Evolutionary conservation across 768 basidiomycete genomes (phyloP).

Genomic region (Porphyrellus cyaneotinctus): DNA sequence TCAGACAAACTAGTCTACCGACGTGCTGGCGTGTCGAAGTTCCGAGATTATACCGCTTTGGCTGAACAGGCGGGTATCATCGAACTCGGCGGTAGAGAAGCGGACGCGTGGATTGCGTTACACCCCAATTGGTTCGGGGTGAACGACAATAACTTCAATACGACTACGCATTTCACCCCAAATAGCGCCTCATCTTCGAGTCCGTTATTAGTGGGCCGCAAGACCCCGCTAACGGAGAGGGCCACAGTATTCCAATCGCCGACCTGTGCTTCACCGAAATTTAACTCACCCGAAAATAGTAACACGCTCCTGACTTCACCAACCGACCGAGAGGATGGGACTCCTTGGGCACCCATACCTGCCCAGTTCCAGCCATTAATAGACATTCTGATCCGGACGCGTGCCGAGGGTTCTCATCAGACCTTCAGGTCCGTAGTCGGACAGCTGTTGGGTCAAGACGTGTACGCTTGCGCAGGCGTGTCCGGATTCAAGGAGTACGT

Average conservation of each 20-base stretch:
- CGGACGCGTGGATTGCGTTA: slow-evolving; percentile 26
- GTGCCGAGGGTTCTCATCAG: slow-evolving; percentile 29
- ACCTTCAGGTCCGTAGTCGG: slow-evolving; percentile 39
- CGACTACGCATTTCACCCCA: not conserved
- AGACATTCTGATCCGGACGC: slow-evolving; percentile 29
- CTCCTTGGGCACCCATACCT: slow-evolving; percentile 4
- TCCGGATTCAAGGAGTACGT: slow-evolving; percentile 41
- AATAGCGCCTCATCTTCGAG: slow-evolving; percentile 10
- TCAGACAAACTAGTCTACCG: slow-evolving; percentile 25
- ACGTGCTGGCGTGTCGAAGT: slow-evolving; percentile 25
- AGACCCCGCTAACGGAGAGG: slow-evolving; percentile 6
- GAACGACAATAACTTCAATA: not conserved
- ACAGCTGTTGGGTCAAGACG: slow-evolving; percentile 26
- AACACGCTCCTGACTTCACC: not conserved
- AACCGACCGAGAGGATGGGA: not conserved
- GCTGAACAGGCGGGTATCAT: slow-evolving; percentile 27
- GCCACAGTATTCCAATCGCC: not conserved
- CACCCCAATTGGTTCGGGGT: slow-evolving; percentile 23
- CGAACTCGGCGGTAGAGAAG: slow-evolving; percentile 18
- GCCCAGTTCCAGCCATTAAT: slow-evolving; percentile 31
- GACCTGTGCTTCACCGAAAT: not conserved
- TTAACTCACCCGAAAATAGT: not conserved
- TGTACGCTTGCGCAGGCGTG: slow-evolving; percentile 40
- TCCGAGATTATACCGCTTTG: slow-evolving; percentile 26
- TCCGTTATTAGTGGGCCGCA: slow-evolving; percentile 8